phyloP scores from a whole-genome alignment of 2,329 filamentous ascomycete species.

The Fusarium virguliforme region DNA sequence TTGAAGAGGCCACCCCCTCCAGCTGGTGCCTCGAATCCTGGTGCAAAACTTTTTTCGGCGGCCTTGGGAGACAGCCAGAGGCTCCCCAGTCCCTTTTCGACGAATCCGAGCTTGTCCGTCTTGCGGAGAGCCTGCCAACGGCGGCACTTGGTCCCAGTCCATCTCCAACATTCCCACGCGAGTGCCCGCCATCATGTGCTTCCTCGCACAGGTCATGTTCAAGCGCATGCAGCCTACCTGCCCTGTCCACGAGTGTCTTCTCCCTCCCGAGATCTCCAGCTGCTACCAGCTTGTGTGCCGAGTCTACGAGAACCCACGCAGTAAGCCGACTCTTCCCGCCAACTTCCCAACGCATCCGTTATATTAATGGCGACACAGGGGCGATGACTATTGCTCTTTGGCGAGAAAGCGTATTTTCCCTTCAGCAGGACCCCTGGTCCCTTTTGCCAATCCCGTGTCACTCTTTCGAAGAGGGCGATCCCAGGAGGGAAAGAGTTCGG shows the following conservation, averaged over 20 bases:
- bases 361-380: not conserved
- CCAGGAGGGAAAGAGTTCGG: not conserved
- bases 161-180: not conserved
- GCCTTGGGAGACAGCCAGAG: no score
- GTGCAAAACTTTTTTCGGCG: no score
- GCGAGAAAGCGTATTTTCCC: not conserved
- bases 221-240: not conserved
- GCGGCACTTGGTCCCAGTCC: not conserved
- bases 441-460: not conserved
- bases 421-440: not conserved
- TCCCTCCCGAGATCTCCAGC: not conserved
- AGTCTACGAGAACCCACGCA: no score
- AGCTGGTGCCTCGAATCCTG: not conserved
- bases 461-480: not conserved
- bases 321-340: no score
- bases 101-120: not conserved
- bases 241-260: not conserved
- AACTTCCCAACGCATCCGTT: not conserved
- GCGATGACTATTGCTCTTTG: not conserved
- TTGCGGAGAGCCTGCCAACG: not conserved
- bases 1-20: not conserved
- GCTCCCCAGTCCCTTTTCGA: not conserved
- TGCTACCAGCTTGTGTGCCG: conserved; percentile 5
- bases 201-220: not conserved
- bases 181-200: not conserved